Percentiles rank a stretch among this genome's conserved stretches.
Conservation (phyloP, 2,329 filamentous ascomycete genomes). For the Diaporthe nobilis region DNA sequence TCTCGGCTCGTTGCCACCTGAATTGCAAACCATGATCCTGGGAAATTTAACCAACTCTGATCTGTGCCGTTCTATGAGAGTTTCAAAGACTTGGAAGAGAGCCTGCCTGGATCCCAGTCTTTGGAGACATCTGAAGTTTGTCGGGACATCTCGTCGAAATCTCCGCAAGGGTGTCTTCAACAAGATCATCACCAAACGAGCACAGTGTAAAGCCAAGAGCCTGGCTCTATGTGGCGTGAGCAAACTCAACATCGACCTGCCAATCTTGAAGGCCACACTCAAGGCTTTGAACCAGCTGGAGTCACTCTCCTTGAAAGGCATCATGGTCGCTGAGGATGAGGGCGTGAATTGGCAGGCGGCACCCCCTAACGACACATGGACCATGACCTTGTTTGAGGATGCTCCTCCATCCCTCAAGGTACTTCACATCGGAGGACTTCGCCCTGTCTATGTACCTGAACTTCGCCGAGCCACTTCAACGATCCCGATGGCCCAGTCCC, state of each 20-base stretch:
- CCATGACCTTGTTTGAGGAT: background rate
- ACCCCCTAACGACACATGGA: background rate
- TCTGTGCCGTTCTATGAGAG: constrained; percentile 38
- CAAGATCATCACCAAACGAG: constrained; percentile 15
- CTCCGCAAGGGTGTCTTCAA: constrained; percentile 10
- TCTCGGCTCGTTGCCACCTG: constrained; percentile 11
- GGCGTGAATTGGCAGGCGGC: too few relatives aligned
- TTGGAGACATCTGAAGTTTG: constrained; percentile 34
- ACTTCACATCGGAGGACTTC: constrained; percentile 6
- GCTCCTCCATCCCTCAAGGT: constrained; percentile 19
- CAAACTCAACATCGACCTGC: constrained; percentile 23
- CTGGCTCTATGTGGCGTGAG: constrained; percentile 19
- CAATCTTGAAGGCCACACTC: constrained; percentile 15
- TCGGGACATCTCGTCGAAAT: background rate
- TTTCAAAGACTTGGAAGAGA: constrained; percentile 36
- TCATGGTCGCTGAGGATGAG: background rate
- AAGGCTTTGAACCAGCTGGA: constrained; percentile 13
- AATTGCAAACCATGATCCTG: constrained; percentile 27
- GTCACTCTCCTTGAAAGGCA: constrained; percentile 11
- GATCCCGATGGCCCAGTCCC: background rate
- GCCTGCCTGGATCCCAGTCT: constrained; percentile 24
- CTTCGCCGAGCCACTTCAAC: too few relatives aligned
- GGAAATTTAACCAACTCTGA: constrained; percentile 4
- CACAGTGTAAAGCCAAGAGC: constrained; percentile 17
- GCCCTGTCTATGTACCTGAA: too few relatives aligned